Base-by-base conservation (phyloP, 1,284 basidiomycete genomes). In the Blastosporella zonata region DNA sequence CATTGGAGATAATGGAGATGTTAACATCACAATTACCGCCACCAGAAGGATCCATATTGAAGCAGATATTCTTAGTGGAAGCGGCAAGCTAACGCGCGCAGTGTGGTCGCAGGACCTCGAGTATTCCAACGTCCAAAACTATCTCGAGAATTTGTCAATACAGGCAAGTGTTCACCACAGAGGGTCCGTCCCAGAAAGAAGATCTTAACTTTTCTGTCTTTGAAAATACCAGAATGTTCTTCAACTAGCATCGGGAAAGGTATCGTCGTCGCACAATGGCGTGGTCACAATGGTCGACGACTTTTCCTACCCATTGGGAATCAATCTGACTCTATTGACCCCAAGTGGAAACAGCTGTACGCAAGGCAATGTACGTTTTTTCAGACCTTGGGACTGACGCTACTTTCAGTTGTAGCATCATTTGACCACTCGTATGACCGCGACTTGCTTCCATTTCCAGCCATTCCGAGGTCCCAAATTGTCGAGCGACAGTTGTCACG, bases 371-470 rank as follows among this genome's bases (percentile, higher is more conserved):
- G 29, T 3, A 6, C 7, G 13, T 7, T 6, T 31, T 31, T 31
- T 31, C n/a, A 21, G 8, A 15, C 20, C 46, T 20, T 40, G 27
- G 13, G 5, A 28, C 22, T 17, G 20, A 47, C 27, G 27, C 33
- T 18, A 49, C 25, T 31, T 10, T n/a, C 1, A 43, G 42, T 42
- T 21, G n/a, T 12, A 84, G 82, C 77, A 2, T 60, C 64, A 7
- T 78, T 89, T 56, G 83, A 89, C 57, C 86, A 87, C 59, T 82
- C 80, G 1, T 89, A 87, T 59, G 64, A 79, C 49, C 79, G 85
- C 10, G 67, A 69, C 10, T 66, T 84, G 35, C 61, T 75, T 17
- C 84, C 85, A 2, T 71, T 74, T 36, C 82, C 85, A 0, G 79
- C 84, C 55, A 74, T 80, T 45, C 61, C 78, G 2, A 73, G 74